Evolutionary conservation across 129 eudicot genomes (phyloP).

Genomic region (Tanacetum coccineum): DNA sequence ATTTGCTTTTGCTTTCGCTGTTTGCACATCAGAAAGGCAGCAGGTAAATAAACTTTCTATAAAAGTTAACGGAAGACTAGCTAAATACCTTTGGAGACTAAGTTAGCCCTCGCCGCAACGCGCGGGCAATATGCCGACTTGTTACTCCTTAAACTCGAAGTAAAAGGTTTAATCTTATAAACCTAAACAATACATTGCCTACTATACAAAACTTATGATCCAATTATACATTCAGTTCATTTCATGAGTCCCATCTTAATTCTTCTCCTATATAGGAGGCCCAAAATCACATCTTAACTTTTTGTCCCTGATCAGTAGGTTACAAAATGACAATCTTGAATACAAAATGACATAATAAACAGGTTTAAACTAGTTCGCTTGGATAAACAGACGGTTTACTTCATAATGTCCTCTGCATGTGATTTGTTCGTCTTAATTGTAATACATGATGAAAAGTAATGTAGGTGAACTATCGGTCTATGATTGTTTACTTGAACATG

Average conservation of each 20-base stretch:
- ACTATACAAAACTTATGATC: constrained; percentile 6
- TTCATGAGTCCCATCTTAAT: background rate
- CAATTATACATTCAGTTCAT: background rate
- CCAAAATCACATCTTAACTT: background rate
- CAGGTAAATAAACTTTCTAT: too few species aligned
- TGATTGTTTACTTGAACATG: constrained; percentile 43
- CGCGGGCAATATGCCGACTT: too few species aligned
- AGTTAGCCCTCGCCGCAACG: too few species aligned
- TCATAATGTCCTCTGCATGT: background rate
- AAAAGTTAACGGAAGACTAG: too few species aligned
- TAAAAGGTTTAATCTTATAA: background rate
- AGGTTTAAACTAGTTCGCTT: background rate
- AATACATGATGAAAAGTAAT: constrained; percentile 9
- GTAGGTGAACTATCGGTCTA: background rate
- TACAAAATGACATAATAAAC: background rate
- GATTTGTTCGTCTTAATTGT: constrained; percentile 7
- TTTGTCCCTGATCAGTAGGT: background rate
- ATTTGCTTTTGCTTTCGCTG: too few species aligned
- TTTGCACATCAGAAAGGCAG: too few species aligned
- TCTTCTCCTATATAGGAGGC: background rate
- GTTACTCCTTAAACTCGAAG: too few species aligned
- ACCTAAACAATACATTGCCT: background rate
- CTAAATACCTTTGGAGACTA: too few species aligned
- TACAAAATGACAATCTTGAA: background rate
- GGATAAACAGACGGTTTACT: constrained; percentile 12